Evolutionary conservation across 148 eudicot species (phyloP).

Genomic region (Selenicereus undatus): DNA sequence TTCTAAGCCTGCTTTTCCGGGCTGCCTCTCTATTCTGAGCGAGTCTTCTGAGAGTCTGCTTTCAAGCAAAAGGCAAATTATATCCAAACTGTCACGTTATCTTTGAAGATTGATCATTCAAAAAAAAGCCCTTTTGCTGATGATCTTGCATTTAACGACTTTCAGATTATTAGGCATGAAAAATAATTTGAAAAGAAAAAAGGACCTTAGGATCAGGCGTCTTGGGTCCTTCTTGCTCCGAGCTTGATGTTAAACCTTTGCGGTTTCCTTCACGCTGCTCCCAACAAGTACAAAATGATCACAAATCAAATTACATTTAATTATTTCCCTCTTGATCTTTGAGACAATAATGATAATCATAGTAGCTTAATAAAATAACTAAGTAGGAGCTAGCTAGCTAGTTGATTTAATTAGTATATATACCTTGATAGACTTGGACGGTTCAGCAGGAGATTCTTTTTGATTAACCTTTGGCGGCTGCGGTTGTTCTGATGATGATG

Average conservation of each 20-base stretch:
- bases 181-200: constrained; percentile 21
- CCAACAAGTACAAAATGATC: constrained; percentile 7
- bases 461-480: constrained; percentile 24
- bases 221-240: constrained; percentile 76
- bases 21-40: constrained; percentile 99
- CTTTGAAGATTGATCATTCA: background rate
- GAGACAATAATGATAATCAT: background rate
- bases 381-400: background rate
- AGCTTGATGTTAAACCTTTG: constrained; percentile 68
- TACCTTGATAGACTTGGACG: constrained; percentile 70
- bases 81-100: background rate
- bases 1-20: constrained; percentile 97
- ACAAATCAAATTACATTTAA: background rate
- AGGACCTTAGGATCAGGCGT: constrained; percentile 87
- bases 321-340: background rate
- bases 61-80: constrained; percentile 19
- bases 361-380: too few relatives aligned
- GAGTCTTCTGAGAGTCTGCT: constrained; percentile 91
- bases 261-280: constrained; percentile 91
- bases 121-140: background rate
- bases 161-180: background rate
- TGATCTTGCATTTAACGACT: background rate
- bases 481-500: constrained; percentile 22
- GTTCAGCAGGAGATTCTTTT: constrained; percentile 27
- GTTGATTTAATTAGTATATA: constrained; percentile 13